Conservation (phyloP, 169 alveolate species). For the Babesia sp. region DNA sequence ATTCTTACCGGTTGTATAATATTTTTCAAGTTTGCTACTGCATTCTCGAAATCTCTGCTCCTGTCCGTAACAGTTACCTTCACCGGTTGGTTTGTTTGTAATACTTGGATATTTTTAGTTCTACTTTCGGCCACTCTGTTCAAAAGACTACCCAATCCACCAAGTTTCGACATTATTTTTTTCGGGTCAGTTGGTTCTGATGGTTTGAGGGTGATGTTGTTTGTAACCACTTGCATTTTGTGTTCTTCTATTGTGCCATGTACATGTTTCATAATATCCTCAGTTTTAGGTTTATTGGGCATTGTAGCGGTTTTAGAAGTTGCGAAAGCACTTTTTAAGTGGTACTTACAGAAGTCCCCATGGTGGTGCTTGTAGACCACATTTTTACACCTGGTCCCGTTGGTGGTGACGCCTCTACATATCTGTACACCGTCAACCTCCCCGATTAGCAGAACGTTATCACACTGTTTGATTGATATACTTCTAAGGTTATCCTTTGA, state of each 20-base stretch:
- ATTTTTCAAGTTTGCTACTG: slow-evolving; percentile 2
- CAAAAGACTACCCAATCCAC: slow-evolving; percentile 5
- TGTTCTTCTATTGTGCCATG: not conserved
- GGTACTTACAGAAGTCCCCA: slow-evolving; percentile 65
- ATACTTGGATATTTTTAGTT: not conserved
- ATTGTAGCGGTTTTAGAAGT: not conserved
- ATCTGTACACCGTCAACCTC: slow-evolving; percentile 43
- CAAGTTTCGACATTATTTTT: not conserved
- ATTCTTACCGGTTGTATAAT: not conserved
- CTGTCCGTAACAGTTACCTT: not conserved
- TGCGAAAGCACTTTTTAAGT: slow-evolving; percentile 29
- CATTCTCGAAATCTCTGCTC: slow-evolving; percentile 16
- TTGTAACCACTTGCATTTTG: not conserved
- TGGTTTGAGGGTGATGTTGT: not conserved
- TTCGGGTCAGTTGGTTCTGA: slow-evolving; percentile 15
- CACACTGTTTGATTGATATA: slow-evolving; percentile 30
- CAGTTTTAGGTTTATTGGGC: not conserved
- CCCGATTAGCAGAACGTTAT: slow-evolving; percentile 60
- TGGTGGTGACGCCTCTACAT: slow-evolving; percentile 54
- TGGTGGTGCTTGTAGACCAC: slow-evolving; percentile 58
- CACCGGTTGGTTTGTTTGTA: not conserved
- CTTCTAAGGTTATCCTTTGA: slow-evolving; percentile 15
- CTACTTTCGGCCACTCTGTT: slow-evolving; percentile 1
- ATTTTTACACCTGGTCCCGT: slow-evolving; percentile 53
- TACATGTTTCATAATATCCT: slow-evolving; percentile 4